Conservation (phyloP, 2,329 filamentous ascomycete species). For the Fusarium brevicatenulatum region DNA sequence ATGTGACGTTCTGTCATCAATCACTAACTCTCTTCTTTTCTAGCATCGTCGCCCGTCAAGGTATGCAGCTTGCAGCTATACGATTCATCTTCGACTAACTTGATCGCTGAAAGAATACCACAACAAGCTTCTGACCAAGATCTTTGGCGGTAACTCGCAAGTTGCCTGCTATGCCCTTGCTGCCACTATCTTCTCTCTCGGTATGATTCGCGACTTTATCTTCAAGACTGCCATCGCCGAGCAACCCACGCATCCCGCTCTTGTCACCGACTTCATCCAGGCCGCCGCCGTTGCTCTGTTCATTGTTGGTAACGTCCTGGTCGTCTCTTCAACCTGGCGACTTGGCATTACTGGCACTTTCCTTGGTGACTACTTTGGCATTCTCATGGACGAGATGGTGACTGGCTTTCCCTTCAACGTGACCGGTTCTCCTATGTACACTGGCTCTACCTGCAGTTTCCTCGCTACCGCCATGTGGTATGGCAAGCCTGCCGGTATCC, state of each 20-base stretch:
- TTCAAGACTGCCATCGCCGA: constrained; percentile 85
- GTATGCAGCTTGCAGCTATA: constrained; percentile 55
- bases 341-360: constrained; percentile 96
- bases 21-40: constrained; percentile 47
- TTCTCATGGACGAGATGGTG: constrained; percentile 94
- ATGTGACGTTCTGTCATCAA: constrained; percentile 1
- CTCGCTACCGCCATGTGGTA: constrained; percentile 85
- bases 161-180: constrained; percentile 91
- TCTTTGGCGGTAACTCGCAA: constrained; percentile 81
- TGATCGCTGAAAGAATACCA: constrained; percentile 76
- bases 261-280: constrained; percentile 68
- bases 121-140: constrained; percentile 86
- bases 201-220: constrained; percentile 86
- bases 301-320: constrained; percentile 80
- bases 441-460: constrained; percentile 92
- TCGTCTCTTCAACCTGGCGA: constrained; percentile 88
- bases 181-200: constrained; percentile 88
- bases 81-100: constrained; percentile 21
- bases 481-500: constrained; percentile 85
- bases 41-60: constrained; percentile 85
- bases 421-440: constrained; percentile 93
- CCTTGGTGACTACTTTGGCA: constrained; percentile 97
- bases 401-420: constrained; percentile 97
- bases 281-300: constrained; percentile 78
- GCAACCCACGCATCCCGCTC: constrained; percentile 78